Evolutionary conservation across 768 basidiomycete species (phyloP), one percentile per base, ranked within the genome.

Genomic region (Russula compacta): DNA sequence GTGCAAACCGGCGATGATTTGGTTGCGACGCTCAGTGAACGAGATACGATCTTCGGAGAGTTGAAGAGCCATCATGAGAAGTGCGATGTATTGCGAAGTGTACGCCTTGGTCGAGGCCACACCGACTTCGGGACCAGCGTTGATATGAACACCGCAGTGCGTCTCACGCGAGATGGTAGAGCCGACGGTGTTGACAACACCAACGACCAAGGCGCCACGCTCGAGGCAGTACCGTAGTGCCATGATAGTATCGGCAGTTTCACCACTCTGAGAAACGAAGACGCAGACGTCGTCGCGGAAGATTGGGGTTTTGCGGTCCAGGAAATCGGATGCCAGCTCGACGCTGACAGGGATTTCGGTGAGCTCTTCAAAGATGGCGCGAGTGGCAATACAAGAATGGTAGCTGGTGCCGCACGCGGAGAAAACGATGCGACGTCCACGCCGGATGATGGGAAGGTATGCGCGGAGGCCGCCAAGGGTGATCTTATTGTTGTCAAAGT

Each of bases 61-160:
- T 75, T 98, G 95, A 17, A 99, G 81, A n/a, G 97, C 97, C 75
- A 99, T 95, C 87, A 99, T 93, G 74, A 97, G 78, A 52, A 99
- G 81, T 6, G 95, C 97, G 64, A 99, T 93, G 76, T 98, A 98
- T 77, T 99, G 97, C 44, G 95, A 98, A 8, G 97, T 98, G 75
- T 98, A 98, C 3, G 95, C 95, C 84, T 99, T 99, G 61, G 97
- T 98, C 17, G 94, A 98, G 6, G 97, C 97, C 61, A 99, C 97
- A 81, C 97, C 95, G 66, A 99, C 94, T 79, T 98, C 95, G 56
- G 95, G 95, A 19, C 94, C 94, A 69, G 94, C 97, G 71, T 99
- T 99, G 79, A 99, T 98, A 77, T 98, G 97, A 55, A 99, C 87
- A 87, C 97, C 97, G 65, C 94, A 97, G 78, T 99, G 97, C 3